Base-by-base conservation (phyloP, 2,329 filamentous ascomycete species). In the Cercospora sp. region DNA sequence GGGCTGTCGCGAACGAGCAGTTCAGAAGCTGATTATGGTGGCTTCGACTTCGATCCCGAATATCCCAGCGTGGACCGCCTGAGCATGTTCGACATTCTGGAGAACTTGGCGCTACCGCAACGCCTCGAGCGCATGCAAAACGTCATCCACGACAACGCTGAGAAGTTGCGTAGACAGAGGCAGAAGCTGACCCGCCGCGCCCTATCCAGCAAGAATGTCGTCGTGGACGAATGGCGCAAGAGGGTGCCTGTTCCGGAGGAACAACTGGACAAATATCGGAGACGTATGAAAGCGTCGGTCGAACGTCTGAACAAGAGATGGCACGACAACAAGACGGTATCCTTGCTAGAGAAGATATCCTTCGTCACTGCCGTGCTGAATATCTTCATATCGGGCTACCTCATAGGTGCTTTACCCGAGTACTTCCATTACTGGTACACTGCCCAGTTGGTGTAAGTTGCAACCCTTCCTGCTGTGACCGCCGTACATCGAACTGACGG, bases 311-410 rank as follows among this genome's bases (percentile, higher is more conserved):
- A 90, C 69, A 88, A 86, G 72, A 89, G 89, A 76, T 99, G 94
- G 94, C 95, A 92, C 77, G 91, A 97, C 77, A 92, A 91, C 18
- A 93, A 93, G 75, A 90, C 89, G 8, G 93, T 99, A 74, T 97
- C 93, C 1, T 81, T 92, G 60, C 89, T 94, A 67, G 95, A 99
- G 82, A 99, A 99, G 85, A 84, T 96, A 60, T 94, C 94, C 5
- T 99, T 99, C 80, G 97, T 99, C 70, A 94, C 89, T 69, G 95
- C 93, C 75, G 94, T 97, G 73, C 88, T 97, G 82, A 99, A 99
- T 81, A 95, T 99, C 79, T 97, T 99, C 81, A 89, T 98, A 78
- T 97, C 93, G 73, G 95, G 94, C 67, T 98, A 97, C 79, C 84
- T 99, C 58, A 91, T 99, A 63, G 95, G 95, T 69, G 93, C 89